phyloP scores from a whole-genome alignment of 1,284 basidiomycete species.

The Boletellus deceptivus region DNA sequence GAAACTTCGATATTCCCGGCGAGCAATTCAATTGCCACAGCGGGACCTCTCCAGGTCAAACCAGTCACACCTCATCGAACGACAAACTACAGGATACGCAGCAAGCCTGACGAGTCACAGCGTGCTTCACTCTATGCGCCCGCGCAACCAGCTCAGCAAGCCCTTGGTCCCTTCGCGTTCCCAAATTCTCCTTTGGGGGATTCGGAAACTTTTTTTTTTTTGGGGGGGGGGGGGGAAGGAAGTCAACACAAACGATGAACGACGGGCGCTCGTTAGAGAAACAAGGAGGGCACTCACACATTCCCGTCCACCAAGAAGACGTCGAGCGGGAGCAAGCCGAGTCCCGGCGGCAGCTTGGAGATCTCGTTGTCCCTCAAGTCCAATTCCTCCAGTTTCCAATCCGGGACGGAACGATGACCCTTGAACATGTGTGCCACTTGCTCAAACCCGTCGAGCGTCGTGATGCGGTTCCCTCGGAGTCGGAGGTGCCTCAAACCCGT shows the following conservation, averaged over 20 bases:
- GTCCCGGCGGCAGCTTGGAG: slow-evolving; percentile 57
- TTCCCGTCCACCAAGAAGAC: slow-evolving; percentile 84
- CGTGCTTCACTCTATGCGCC: slow-evolving; percentile 56
- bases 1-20: too few species aligned
- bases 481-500: slow-evolving; percentile 62
- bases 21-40: too few species aligned
- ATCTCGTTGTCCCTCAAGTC: slow-evolving; percentile 80
- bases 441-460: slow-evolving; percentile 59
- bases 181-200: slow-evolving; percentile 77
- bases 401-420: slow-evolving; percentile 56
- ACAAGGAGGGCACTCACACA: slow-evolving; percentile 49
- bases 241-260: not conserved
- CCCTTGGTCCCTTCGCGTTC: slow-evolving; percentile 83
- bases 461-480: slow-evolving; percentile 64
- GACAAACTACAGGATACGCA: not conserved
- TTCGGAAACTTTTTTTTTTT: slow-evolving; percentile 62
- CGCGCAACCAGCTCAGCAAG: slow-evolving; percentile 68
- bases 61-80: not conserved
- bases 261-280: not conserved
- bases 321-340: slow-evolving; percentile 73
- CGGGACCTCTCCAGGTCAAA: too few species aligned
- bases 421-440: slow-evolving; percentile 59
- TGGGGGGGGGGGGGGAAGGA: too few species aligned
- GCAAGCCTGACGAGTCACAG: not conserved
- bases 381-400: slow-evolving; percentile 75